phyloP scores from a whole-genome alignment of 2,329 filamentous ascomycete species.

The Beauveria varroae region DNA sequence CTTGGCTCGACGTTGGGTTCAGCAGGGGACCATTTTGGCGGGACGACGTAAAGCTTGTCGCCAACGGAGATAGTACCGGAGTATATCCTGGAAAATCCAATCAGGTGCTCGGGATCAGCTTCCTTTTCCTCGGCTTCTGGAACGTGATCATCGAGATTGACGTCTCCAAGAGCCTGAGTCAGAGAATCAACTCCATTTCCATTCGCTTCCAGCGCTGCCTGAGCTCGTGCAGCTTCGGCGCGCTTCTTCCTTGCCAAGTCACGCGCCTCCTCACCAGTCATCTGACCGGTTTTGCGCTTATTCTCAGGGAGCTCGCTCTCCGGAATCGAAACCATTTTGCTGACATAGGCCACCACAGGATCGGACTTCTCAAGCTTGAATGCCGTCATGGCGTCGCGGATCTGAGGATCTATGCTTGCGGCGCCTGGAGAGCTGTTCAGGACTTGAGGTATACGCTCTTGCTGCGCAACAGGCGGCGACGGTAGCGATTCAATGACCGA shows the following conservation, averaged over 20 bases:
- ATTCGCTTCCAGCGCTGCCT: constrained; percentile 47
- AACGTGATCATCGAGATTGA: constrained; percentile 48
- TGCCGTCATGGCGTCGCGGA: constrained; percentile 74
- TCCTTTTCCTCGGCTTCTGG: constrained; percentile 47
- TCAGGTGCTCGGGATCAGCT: constrained; percentile 74
- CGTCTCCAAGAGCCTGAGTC: constrained; percentile 51
- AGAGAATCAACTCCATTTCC: constrained; percentile 44
- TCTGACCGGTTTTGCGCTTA: constrained; percentile 60
- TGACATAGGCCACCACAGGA: constrained; percentile 88
- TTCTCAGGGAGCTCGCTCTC: constrained; percentile 89
- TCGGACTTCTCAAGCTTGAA: constrained; percentile 65
- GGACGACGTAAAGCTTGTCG: constrained; percentile 82
- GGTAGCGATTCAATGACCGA: constrained; percentile 91
- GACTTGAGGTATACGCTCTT: constrained; percentile 68
- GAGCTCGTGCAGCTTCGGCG: constrained; percentile 76
- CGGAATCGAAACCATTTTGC: constrained; percentile 95
- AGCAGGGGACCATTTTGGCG: constrained; percentile 86
- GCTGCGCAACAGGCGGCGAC: constrained; percentile 73
- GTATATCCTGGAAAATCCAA: constrained; percentile 91
- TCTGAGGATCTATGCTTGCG: constrained; percentile 56
- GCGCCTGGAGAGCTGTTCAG: constrained; percentile 74
- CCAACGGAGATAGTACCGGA: constrained; percentile 86
- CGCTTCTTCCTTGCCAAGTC: constrained; percentile 83
- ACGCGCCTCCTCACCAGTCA: constrained; percentile 83
- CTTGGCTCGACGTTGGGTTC: constrained; percentile 63